These are phyloP conservation scores for Gossypium lobatum DNA, from an alignment of 441 rosid species.

Conservation along the genomic window DNA sequence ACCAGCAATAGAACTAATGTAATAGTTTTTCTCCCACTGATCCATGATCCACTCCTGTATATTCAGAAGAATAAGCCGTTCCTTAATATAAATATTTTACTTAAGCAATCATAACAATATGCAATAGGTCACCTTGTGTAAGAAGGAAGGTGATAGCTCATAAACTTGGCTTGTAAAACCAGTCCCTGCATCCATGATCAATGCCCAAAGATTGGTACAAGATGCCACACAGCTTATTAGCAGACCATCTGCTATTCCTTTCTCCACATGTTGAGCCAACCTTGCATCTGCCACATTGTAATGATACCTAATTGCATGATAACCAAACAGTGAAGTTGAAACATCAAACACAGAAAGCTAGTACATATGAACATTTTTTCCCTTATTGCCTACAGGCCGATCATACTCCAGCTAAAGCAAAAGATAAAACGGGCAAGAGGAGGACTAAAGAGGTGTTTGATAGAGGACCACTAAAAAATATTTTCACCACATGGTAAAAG, in stretches of 20 bases:
- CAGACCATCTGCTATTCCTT: slow-evolving; percentile 91
- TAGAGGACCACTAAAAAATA: neutral
- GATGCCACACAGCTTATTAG: slow-evolving; percentile 93
- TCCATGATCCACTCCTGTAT: slow-evolving; percentile 98
- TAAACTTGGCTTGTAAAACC: slow-evolving; percentile 79
- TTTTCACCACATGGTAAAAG: neutral
- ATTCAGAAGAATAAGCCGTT: slow-evolving; percentile 15
- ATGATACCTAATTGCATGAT: slow-evolving; percentile 63
- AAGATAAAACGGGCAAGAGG: neutral
- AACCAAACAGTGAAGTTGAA: slow-evolving; percentile 16
- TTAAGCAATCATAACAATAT: neutral
- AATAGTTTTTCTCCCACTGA: slow-evolving; percentile 96
- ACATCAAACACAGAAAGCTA: neutral
- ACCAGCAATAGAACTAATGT: slow-evolving; percentile 94
- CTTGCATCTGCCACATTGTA: slow-evolving; percentile 95
- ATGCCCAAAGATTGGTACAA: slow-evolving; percentile 93
- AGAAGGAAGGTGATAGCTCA: slow-evolving; percentile 72
- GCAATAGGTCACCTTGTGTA: slow-evolving; percentile 61
- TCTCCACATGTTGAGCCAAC: slow-evolving; percentile 88
- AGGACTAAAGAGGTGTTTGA: neutral
- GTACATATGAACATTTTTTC: neutral
- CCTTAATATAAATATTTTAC: neutral
- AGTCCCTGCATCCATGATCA: slow-evolving; percentile 98
- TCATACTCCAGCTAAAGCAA: neutral
- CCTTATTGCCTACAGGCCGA: neutral